These are phyloP conservation scores for Lactarius sp. DNA, from an alignment of 768 basidiomycete genomes.

Conservation along the genomic window DNA sequence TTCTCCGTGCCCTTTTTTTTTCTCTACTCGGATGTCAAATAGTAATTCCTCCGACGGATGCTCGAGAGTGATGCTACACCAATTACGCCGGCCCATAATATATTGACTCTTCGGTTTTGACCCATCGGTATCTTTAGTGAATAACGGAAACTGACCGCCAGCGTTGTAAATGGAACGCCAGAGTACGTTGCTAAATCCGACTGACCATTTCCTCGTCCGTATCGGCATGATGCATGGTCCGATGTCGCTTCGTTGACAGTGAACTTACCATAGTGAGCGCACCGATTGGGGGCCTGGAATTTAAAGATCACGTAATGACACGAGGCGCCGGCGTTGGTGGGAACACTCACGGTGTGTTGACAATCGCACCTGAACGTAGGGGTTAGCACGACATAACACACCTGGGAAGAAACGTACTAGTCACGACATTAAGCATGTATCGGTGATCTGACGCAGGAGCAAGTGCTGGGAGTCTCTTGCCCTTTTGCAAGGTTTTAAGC, in stretches of 20 bases:
- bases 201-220: constrained; percentile 87
- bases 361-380: constrained; percentile 66
- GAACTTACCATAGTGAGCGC: constrained; percentile 80
- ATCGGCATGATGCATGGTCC: constrained; percentile 71
- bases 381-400: constrained; percentile 5
- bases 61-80: too few species aligned
- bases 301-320: neutral
- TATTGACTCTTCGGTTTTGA: constrained; percentile 65
- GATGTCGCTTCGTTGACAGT: constrained; percentile 76
- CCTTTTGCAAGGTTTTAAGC: constrained; percentile 58
- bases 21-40: constrained; percentile 87
- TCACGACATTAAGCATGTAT: constrained; percentile 87
- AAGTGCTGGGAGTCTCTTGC: constrained; percentile 45
- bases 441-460: constrained; percentile 61
- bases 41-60: constrained; percentile 65
- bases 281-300: constrained; percentile 50
- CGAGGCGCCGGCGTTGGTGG: neutral
- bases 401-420: constrained; percentile 46
- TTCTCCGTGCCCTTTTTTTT: constrained; percentile 71
- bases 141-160: constrained; percentile 62
- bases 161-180: neutral
- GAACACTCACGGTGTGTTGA: constrained; percentile 81
- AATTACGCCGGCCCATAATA: too few species aligned
- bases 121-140: constrained; percentile 73
- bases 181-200: neutral